phyloP scores from a whole-genome alignment of 441 rosid genomes.

The Adansonia rubrostipa region DNA sequence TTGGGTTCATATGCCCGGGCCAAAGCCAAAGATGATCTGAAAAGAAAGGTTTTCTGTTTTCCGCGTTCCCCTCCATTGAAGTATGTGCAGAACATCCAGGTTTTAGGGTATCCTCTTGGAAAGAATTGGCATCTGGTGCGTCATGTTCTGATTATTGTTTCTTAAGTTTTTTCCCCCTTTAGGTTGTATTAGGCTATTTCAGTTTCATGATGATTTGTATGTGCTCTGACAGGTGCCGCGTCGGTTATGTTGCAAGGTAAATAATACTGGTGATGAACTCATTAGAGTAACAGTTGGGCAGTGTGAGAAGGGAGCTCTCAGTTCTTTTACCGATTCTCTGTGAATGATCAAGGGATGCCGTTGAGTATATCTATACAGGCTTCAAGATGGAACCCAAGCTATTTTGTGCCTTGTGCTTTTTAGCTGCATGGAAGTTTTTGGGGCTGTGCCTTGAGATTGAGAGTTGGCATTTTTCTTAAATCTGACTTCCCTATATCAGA shows the following conservation, averaged over 20 bases:
- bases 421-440: slow-evolving; percentile 13
- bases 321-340: slow-evolving; percentile 45
- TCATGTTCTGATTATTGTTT: not conserved
- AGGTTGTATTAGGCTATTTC: not conserved
- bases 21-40: slow-evolving; percentile 57
- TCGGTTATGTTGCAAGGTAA: slow-evolving; percentile 72
- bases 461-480: slow-evolving; percentile 33
- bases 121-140: slow-evolving; percentile 88
- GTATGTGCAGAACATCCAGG: slow-evolving; percentile 56
- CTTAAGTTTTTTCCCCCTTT: not conserved
- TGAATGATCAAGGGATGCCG: slow-evolving; percentile 34
- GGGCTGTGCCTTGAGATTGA: slow-evolving; percentile 11
- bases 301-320: slow-evolving; percentile 57
- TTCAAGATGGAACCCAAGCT: slow-evolving; percentile 34
- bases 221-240: slow-evolving; percentile 62
- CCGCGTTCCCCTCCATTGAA: slow-evolving; percentile 63
- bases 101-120: slow-evolving; percentile 53
- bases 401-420: slow-evolving; percentile 32
- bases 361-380: slow-evolving; percentile 34
- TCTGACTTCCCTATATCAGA: slow-evolving; percentile 36
- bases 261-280: slow-evolving; percentile 46
- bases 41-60: slow-evolving; percentile 73
- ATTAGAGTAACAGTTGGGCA: slow-evolving; percentile 69
- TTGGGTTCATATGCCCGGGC: slow-evolving; percentile 58
- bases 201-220: slow-evolving; percentile 8